Conservation (phyloP, 192 early-diverging fungal species). For the Gamsiella multidivaricata region DNA sequence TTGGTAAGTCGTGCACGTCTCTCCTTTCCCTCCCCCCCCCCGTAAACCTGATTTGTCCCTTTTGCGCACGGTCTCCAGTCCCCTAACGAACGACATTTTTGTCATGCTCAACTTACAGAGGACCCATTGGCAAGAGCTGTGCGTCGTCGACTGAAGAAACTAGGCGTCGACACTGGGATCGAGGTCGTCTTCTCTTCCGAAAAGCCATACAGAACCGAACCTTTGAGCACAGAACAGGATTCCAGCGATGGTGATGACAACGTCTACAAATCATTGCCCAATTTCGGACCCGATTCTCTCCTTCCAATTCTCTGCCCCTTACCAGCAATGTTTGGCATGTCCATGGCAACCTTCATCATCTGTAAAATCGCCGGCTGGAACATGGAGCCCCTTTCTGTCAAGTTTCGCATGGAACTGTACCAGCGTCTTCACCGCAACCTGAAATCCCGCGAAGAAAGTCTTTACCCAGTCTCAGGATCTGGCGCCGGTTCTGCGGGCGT, state of each 20-base stretch:
- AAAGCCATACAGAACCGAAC: conserved; percentile 87
- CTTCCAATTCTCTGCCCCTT: conserved; percentile 88
- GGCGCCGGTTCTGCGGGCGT: no score
- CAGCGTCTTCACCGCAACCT: conserved; percentile 79
- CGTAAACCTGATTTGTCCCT: no score
- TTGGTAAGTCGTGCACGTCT: conserved; percentile 63
- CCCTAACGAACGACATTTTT: not conserved
- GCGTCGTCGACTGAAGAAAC: conserved; percentile 74
- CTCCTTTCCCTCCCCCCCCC: no score
- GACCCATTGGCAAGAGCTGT: conserved; percentile 92
- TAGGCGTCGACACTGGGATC: conserved; percentile 80
- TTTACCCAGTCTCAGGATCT: not conserved
- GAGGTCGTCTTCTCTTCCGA: conserved; percentile 94
- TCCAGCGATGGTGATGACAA: conserved; percentile 67
- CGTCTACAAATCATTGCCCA: conserved; percentile 85
- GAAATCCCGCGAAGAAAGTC: conserved; percentile 53
- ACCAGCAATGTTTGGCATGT: conserved; percentile 94
- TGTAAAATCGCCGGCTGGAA: conserved; percentile 72
- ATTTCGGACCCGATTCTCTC: conserved; percentile 76
- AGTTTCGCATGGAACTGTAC: conserved; percentile 81
- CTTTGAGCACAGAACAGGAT: not conserved
- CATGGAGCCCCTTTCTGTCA: conserved; percentile 77
- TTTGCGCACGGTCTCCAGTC: no score
- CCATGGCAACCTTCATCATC: conserved; percentile 90
- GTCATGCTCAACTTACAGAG: conserved; percentile 58